phyloP scores from a whole-genome alignment of 164 flowering plant genomes.

The Magnolia kwangsiensis region DNA sequence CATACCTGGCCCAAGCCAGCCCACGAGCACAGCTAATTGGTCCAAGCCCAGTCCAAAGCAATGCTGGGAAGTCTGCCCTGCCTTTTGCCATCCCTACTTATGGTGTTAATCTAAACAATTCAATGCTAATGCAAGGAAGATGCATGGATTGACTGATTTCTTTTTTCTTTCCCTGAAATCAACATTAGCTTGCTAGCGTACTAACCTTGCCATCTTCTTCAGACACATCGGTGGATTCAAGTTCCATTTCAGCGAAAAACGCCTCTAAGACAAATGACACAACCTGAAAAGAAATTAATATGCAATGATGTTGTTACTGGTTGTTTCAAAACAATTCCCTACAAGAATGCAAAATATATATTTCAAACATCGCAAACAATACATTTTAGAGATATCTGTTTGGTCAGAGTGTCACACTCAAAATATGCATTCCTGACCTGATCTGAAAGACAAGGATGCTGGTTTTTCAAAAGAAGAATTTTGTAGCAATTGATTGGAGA shows the following conservation, averaged over 20 bases:
- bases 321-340: neutral
- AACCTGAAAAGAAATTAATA: conserved; percentile 46
- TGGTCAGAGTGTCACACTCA: neutral
- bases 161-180: neutral
- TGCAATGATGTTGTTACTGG: neutral
- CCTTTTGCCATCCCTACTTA: too few species aligned
- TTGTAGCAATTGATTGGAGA: too few species aligned
- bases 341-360: neutral
- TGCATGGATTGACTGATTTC: neutral
- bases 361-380: neutral
- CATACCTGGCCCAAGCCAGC: too few species aligned
- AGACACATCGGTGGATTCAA: conserved; percentile 44
- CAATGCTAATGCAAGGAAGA: neutral
- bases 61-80: too few species aligned
- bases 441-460: too few species aligned
- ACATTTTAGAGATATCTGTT: neutral
- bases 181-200: neutral
- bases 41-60: too few species aligned
- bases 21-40: too few species aligned
- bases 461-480: too few species aligned
- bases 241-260: conserved; percentile 87
- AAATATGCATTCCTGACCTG: neutral
- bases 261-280: conserved; percentile 97
- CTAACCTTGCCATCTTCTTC: conserved; percentile 51
- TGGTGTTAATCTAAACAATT: neutral